phyloP scores from a whole-genome alignment of 768 basidiomycete genomes.

The Boletus rex-veris region DNA sequence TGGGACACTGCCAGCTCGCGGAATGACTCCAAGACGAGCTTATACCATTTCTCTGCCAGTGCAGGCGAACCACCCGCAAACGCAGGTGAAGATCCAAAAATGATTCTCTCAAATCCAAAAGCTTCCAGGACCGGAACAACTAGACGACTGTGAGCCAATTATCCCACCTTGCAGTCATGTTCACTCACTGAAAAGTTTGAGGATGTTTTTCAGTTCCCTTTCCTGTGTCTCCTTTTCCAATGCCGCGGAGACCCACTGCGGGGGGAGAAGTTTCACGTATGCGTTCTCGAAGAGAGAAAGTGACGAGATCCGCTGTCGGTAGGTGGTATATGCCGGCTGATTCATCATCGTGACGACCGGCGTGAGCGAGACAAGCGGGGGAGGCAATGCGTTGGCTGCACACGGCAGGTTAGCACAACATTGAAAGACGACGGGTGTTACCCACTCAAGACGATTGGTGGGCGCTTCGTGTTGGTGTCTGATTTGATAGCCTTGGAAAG shows the following conservation, averaged over 20 bases:
- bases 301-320: constrained; percentile 67
- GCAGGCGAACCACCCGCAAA: constrained; percentile 44
- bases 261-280: constrained; percentile 73
- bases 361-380: constrained; percentile 65
- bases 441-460: constrained; percentile 66
- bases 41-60: constrained; percentile 71
- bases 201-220: constrained; percentile 50
- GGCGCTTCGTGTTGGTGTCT: constrained; percentile 32
- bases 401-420: not conserved
- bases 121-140: constrained; percentile 83
- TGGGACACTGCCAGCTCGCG: constrained; percentile 79
- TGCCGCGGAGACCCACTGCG: constrained; percentile 56
- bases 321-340: constrained; percentile 68
- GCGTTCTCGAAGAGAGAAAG: constrained; percentile 73
- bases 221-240: constrained; percentile 34
- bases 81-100: constrained; percentile 77
- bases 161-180: not conserved
- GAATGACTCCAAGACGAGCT: constrained; percentile 72
- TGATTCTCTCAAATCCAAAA: constrained; percentile 78
- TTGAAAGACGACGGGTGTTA: not conserved
- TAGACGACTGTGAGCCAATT: constrained; percentile 27
- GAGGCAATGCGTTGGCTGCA: constrained; percentile 76
- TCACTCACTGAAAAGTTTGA: constrained; percentile 83
- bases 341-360: constrained; percentile 80
- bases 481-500: constrained; percentile 54